Conservation (phyloP, 1,284 basidiomycete genomes). For the Prillingera fragicola region DNA sequence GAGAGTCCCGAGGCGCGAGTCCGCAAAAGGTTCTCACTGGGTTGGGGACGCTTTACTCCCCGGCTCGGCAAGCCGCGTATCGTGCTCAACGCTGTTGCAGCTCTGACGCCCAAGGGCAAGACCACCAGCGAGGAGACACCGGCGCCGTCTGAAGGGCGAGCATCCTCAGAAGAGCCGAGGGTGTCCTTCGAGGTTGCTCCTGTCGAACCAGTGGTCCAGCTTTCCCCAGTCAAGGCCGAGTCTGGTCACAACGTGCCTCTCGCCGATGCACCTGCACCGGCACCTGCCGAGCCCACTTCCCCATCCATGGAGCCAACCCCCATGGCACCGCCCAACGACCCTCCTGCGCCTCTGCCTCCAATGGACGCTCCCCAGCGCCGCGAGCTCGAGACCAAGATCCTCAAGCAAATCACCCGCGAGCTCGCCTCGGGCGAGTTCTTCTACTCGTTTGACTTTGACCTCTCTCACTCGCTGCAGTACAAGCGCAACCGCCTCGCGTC, state of each 20-base stretch:
- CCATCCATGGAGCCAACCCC: neutral
- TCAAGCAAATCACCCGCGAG: constrained; percentile 43
- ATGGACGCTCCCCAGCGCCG: constrained; percentile 35
- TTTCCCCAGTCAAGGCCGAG: too few species aligned
- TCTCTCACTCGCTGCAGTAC: constrained; percentile 51
- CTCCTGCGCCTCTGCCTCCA: constrained; percentile 11
- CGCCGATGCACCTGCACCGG: too few species aligned
- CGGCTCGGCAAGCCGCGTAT: constrained; percentile 14
- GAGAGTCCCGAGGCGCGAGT: constrained; percentile 11
- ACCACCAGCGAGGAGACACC: too few species aligned
- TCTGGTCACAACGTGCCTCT: too few species aligned
- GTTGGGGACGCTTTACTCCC: constrained; percentile 32
- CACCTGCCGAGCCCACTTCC: neutral
- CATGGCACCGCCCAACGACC: too few species aligned
- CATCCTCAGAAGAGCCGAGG: too few species aligned
- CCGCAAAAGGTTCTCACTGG: constrained; percentile 24
- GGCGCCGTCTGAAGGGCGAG: too few species aligned
- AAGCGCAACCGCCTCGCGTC: constrained; percentile 44
- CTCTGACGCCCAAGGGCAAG: too few species aligned
- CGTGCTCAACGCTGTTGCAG: constrained; percentile 9
- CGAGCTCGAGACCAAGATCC: constrained; percentile 47
- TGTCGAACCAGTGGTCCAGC: too few species aligned
- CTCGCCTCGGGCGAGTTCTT: constrained; percentile 46
- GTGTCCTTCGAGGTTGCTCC: too few species aligned
- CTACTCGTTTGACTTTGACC: constrained; percentile 52